Percentiles rank a stretch among this genome's conserved stretches.
Conservation (phyloP, 2,329 filamentous ascomycete genomes). For the Alternaria infectoria region DNA sequence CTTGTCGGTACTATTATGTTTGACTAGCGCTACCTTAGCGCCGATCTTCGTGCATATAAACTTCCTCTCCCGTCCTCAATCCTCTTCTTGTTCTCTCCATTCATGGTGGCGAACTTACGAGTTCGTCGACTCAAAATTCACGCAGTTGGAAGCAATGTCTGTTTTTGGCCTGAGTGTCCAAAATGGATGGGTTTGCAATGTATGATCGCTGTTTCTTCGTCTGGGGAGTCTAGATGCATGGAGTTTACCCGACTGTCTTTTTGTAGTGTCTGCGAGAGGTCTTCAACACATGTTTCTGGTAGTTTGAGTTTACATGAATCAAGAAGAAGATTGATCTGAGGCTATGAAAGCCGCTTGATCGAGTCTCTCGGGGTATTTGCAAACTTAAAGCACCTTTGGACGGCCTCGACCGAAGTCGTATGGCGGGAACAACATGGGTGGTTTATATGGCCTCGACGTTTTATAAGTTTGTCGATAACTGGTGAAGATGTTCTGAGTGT, state of each 20-base stretch:
- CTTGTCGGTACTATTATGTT: neutral
- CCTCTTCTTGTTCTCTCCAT: neutral
- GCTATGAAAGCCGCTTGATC: neutral
- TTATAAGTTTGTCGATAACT: neutral
- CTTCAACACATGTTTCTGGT: no score
- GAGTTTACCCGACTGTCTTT: neutral
- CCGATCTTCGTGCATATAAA: neutral
- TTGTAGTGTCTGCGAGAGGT: neutral
- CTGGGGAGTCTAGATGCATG: neutral
- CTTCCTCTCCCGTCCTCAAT: neutral
- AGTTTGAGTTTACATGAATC: neutral
- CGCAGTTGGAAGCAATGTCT: neutral
- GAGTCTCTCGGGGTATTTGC: neutral
- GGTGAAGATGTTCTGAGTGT: neutral
- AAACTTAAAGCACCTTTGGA: neutral
- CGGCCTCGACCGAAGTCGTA: neutral
- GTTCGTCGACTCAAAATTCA: neutral
- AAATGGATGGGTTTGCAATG: neutral
- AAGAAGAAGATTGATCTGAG: neutral
- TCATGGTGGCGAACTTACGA: neutral
- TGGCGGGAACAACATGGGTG: neutral
- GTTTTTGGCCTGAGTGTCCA: neutral
- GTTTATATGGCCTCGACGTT: no score
- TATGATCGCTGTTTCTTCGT: neutral
- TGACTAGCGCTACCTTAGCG: neutral